Conservation (phyloP, 352 stramenopile species). For the Phytophthora tubulina region DNA sequence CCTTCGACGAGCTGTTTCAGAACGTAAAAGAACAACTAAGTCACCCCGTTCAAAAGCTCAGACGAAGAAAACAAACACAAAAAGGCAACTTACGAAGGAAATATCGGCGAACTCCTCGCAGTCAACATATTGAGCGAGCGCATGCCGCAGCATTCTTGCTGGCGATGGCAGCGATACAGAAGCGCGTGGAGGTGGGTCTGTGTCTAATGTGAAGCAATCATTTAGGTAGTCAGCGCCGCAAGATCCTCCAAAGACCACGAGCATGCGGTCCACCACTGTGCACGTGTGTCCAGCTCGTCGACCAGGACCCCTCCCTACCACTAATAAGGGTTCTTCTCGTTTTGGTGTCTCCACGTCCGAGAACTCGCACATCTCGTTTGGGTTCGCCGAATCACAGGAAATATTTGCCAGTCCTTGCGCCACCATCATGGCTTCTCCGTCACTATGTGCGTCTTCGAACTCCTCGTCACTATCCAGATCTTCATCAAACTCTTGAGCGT, state of each 20-base stretch:
- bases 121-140: conserved; percentile 92
- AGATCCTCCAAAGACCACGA: conserved; percentile 95
- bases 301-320: conserved; percentile 89
- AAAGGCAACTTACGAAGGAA: conserved; percentile 82
- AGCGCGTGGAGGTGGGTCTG: conserved; percentile 89
- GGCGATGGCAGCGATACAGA: conserved; percentile 85
- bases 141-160: conserved; percentile 67
- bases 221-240: conserved; percentile 94
- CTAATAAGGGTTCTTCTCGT: conserved; percentile 73
- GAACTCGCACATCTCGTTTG: conserved; percentile 69
- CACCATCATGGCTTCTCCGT: conserved; percentile 42
- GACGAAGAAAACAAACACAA: conserved; percentile 1
- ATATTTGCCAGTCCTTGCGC: conserved; percentile 36
- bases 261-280: conserved; percentile 92
- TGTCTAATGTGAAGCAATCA: conserved; percentile 96
- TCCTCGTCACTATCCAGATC: conserved; percentile 43
- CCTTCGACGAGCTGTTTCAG: conserved; percentile 89
- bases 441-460: conserved; percentile 52
- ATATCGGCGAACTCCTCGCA: conserved; percentile 95
- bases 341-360: conserved; percentile 34
- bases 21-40: conserved; percentile 12
- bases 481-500: conserved; percentile 32
- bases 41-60: conserved; percentile 1
- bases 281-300: conserved; percentile 94
- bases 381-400: conserved; percentile 57